Base-by-base conservation (phyloP, 2,329 filamentous ascomycete species). In the Penicillium capsulatum region DNA sequence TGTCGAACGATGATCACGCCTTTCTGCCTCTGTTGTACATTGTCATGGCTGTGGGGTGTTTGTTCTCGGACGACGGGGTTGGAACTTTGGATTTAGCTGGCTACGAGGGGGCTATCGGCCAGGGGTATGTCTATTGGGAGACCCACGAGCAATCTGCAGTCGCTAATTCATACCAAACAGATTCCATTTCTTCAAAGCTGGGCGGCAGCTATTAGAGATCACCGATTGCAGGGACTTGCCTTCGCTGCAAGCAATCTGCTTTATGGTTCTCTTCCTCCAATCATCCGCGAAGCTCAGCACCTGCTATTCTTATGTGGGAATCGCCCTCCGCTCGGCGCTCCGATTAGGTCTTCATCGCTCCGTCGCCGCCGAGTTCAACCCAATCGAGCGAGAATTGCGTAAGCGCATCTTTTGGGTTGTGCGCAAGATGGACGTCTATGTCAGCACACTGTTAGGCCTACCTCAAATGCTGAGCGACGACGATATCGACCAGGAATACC, bases 201-300 rank as follows among this genome's bases (percentile, higher is more conserved):
- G 84, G 4, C 76, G 84, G 39, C 68, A 77, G 30, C 71, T 89
- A 41, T 68, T 90, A 33, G 73, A 76, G 47, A 68, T 76, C 27
- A 75, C 73, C 1, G 72, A 76, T 45, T 89, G 84, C 51, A 80
- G 85, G 32, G 85, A 90, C 57, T 70, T 91, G 30, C 77, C 74
- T 14, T 85, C 85, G 1, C 68, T 91, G 7, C 86, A 92, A 60
- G 80, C 83, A 2, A 73, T 92, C 5, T 68, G 89, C 14, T 89
- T 87, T 59, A 85, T 89, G 75, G 84, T 89, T 34, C 69, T 91
- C 2, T 92, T 90, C 57, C 72, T 91, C 1, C 86, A 92, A 57
- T 80, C 83, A 2, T 86, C 86, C 2, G 84, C 85, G 7, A 86
- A 87, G 57, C 68, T 91, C 19, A 86, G 81, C 57, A 84, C 81